These are phyloP conservation scores for Catharanthus roseus DNA, from an alignment of 257 asterid species.

Conservation along the genomic window DNA sequence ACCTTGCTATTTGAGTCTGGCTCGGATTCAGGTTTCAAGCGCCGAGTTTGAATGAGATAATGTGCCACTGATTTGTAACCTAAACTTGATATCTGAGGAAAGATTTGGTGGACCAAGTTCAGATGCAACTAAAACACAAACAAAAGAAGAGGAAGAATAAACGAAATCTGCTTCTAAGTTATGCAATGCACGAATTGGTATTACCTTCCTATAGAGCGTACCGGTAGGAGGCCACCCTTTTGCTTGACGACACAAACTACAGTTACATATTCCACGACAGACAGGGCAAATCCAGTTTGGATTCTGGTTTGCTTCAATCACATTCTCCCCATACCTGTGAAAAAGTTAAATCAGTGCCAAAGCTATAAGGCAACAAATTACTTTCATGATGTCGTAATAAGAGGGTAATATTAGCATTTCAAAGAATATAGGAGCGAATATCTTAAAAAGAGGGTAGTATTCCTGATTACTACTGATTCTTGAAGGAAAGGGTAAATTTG, in stretches of 20 bases:
- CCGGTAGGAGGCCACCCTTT: conserved; percentile 99
- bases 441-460: not conserved
- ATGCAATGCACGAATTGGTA: not conserved
- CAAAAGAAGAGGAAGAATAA: not conserved
- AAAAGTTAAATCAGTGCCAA: not conserved
- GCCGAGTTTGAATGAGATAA: conserved; percentile 81
- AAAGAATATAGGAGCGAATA: not conserved
- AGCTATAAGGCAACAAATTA: not conserved
- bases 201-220: conserved; percentile 70
- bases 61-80: conserved; percentile 96
- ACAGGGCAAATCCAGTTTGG: conserved; percentile 85
- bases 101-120: not conserved
- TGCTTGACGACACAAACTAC: conserved; percentile 93
- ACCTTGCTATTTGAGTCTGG: conserved; percentile 17
- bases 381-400: not conserved
- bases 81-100: conserved; percentile 48
- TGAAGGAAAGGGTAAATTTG: not conserved
- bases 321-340: conserved; percentile 87
- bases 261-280: conserved; percentile 97
- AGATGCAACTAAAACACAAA: conserved; percentile 2
- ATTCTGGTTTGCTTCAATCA: conserved; percentile 78
- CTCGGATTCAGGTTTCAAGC: conserved; percentile 32
- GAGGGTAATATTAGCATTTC: not conserved
- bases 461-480: not conserved
- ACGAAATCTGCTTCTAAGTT: not conserved